Evolutionary conservation across 2,329 filamentous ascomycete genomes (phyloP).

Genomic region (Arthrobotrys sinensis): DNA sequence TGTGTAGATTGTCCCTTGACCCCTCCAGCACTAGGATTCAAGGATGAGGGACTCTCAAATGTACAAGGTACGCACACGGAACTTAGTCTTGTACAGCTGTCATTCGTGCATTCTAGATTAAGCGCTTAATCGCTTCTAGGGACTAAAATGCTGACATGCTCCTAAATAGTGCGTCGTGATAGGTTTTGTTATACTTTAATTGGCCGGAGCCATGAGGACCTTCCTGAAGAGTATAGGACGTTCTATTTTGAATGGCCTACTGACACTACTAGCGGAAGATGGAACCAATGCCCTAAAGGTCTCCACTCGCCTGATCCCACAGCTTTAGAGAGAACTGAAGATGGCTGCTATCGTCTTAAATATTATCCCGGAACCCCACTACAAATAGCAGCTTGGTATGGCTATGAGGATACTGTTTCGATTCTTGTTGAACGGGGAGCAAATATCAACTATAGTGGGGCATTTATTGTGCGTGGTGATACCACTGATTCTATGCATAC

Average conservation of each 20-base stretch:
- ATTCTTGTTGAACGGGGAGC: constrained; percentile 33
- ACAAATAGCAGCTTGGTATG: constrained; percentile 38
- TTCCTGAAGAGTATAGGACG: neutral
- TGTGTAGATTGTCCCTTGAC: neutral
- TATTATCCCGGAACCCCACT: neutral
- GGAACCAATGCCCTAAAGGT: neutral
- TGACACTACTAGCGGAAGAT: neutral
- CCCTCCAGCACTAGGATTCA: neutral
- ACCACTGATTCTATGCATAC: too few relatives aligned
- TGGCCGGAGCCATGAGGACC: too few relatives aligned
- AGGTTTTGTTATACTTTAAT: too few relatives aligned
- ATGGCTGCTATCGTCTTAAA: neutral
- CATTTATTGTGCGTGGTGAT: neutral
- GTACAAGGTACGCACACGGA: neutral
- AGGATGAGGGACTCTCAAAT: neutral
- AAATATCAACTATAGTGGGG: constrained; percentile 58
- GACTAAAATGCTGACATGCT: too few relatives aligned
- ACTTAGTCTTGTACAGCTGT: too few relatives aligned
- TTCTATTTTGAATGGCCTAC: neutral
- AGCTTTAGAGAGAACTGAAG: neutral
- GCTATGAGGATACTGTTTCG: constrained; percentile 30
- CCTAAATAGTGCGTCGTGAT: too few relatives aligned
- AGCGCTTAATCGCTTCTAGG: too few relatives aligned
- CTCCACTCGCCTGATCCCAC: neutral
- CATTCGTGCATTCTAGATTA: too few relatives aligned